A percentile compares a stretch with the other conserved stretches of the same genome.
These are phyloP conservation scores for Trapa incisa DNA, from an alignment of 345 rosid genomes.

Conservation along the genomic window DNA sequence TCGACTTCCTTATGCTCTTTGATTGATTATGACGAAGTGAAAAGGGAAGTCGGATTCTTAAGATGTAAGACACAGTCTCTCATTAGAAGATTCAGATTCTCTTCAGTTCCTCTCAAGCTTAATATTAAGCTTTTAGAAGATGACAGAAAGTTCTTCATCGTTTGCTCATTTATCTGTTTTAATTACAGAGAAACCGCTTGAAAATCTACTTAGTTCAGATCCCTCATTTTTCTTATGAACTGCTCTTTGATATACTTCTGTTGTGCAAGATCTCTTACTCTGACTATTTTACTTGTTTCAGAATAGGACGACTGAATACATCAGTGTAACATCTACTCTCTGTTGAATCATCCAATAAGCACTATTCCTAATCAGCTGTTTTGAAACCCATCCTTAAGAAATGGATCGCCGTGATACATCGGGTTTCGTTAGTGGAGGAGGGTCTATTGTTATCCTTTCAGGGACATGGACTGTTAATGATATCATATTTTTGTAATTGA, in stretches of 20 bases:
- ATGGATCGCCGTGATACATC: conserved; percentile 73
- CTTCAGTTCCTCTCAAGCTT: background rate
- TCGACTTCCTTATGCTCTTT: no score
- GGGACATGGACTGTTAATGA: conserved; percentile 28
- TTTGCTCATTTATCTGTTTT: background rate
- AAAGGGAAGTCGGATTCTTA: no score
- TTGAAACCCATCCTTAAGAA: conserved; percentile 5
- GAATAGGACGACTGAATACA: background rate
- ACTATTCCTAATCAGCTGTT: background rate
- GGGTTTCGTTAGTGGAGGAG: conserved; percentile 94
- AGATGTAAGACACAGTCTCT: no score
- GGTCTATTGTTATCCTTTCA: conserved; percentile 8
- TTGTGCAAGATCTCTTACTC: background rate
- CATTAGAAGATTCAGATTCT: no score
- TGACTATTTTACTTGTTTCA: background rate
- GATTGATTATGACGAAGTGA: no score
- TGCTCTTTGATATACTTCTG: background rate
- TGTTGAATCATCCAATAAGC: background rate
- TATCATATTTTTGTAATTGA: conserved; percentile 34
- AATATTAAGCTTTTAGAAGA: background rate
- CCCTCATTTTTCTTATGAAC: background rate
- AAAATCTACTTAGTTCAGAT: background rate
- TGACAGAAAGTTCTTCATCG: background rate
- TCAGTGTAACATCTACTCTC: background rate
- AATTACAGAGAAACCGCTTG: background rate